Conservation (phyloP, 805 yeast species). For the Candida pseudofarinosa region DNA sequence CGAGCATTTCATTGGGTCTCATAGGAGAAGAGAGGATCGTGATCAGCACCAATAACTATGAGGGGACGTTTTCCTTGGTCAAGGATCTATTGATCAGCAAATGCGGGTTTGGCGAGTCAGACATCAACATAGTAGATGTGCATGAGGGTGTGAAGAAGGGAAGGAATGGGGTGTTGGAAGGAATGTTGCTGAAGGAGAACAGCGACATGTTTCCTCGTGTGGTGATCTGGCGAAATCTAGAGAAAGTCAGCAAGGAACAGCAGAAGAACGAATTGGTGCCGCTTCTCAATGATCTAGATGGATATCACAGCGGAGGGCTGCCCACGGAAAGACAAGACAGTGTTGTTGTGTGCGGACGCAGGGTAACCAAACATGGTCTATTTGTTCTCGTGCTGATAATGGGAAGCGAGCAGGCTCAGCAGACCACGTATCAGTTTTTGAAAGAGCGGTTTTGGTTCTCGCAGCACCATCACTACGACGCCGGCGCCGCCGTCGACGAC, state of each 20-base stretch:
- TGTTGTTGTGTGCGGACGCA: constrained; percentile 10
- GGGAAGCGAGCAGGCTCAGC: constrained; percentile 4
- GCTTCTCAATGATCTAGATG: constrained; percentile 17
- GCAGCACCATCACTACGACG: constrained; percentile 8
- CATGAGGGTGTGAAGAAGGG: background rate
- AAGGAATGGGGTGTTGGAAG: constrained; percentile 1
- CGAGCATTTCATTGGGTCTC: constrained; percentile 18
- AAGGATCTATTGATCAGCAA: constrained; percentile 5
- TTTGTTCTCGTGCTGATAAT: constrained; percentile 15
- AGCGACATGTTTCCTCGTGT: constrained; percentile 6
- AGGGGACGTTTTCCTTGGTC: constrained; percentile 2
- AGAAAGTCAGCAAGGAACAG: constrained; percentile 6
- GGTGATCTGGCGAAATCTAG: constrained; percentile 17
- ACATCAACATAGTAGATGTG: constrained; percentile 10
- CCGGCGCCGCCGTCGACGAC: background rate
- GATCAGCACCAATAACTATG: constrained; percentile 11
- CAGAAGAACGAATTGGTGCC: constrained; percentile 14
- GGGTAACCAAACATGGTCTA: background rate
- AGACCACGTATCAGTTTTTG: constrained; percentile 14
- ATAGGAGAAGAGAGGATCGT: constrained; percentile 16
- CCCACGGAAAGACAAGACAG: constrained; percentile 5
- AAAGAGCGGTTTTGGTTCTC: constrained; percentile 26
- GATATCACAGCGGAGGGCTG: constrained; percentile 13
- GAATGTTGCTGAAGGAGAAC: background rate
- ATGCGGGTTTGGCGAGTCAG: constrained; percentile 7